Evolutionary conservation across 129 eudicot genomes (phyloP).

Genomic region (sunflower (Helianthus annuus)): DNA sequence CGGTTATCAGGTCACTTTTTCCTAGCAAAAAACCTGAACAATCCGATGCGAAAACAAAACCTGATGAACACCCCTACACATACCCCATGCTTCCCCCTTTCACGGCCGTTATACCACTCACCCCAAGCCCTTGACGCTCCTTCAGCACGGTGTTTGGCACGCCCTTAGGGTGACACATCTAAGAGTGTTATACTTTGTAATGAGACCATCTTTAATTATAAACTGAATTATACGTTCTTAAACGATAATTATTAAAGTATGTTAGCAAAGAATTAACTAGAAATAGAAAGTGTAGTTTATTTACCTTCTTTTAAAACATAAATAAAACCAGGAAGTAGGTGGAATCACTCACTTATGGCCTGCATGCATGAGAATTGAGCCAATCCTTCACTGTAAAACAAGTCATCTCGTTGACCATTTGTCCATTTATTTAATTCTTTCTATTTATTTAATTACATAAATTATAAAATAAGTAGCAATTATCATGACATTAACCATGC

Average conservation of each 20-base stretch:
- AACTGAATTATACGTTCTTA: background rate
- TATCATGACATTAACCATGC: background rate
- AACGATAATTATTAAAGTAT: background rate
- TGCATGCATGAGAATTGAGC: conserved; percentile 23
- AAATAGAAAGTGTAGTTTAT: background rate
- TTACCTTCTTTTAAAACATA: background rate
- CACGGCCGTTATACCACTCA: too few relatives aligned
- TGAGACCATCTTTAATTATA: background rate
- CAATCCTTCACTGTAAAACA: background rate
- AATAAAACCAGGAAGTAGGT: background rate
- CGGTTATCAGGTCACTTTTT: too few relatives aligned
- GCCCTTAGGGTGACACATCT: too few relatives aligned
- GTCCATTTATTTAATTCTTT: background rate
- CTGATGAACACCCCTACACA: too few relatives aligned
- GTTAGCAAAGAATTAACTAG: background rate
- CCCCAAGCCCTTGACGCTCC: too few relatives aligned
- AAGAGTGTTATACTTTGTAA: background rate
- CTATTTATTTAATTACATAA: background rate
- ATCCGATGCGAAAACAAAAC: too few relatives aligned
- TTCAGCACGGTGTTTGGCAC: too few relatives aligned
- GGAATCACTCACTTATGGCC: conserved; percentile 22
- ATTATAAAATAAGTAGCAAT: background rate
- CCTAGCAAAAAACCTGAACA: too few relatives aligned
- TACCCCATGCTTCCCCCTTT: too few relatives aligned
- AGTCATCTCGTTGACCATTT: background rate